Base-by-base conservation (phyloP, 345 rosid genomes). In the Eucalyptus cloeziana region DNA sequence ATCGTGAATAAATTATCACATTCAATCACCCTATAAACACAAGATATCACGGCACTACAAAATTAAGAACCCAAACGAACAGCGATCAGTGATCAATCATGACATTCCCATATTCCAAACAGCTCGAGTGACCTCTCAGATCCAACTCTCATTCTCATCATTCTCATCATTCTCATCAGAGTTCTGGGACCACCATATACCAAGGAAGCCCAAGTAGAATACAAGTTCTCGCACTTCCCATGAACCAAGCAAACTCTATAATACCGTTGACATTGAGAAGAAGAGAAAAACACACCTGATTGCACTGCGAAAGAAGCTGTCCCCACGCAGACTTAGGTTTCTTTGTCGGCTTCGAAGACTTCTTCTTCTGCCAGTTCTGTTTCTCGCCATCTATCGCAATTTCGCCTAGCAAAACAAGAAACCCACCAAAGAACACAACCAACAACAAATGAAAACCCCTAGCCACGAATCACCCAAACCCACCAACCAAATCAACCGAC, bases 301-400 rank as follows among this genome's bases (percentile, higher is more conserved):
- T 87, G 89, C 92, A 95, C 95, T 97, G 97, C 6, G 99, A 97
- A 89, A 98, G 96, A 89, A 98, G 96, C 92, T 95, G 95, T 52
- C 94, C 99, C 99, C 99, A 98, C 27, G 97, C 96, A 90, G 90
- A 91, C 89, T 94, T 95, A 40, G 93, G 90, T 90, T 80, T 90
- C 86, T 93, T 95, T 14, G 86, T 85, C 14, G 91, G 52, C 92
- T 93, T 94, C 6, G 89, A 52, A 22, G 92, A 91, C 92, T 93
- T 94, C 92, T 93, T 94, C 64, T 81, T 50, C 91, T 93, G 93
- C 8, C 91, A 86, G 89, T 92, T 94, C 88, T 93, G 56, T 89
- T 91, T 94, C 91, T 91, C 96, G 54, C 85, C 94, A 89, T 91
- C 92, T 86, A 89, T 80, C 6, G 85, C 90, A 86, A 92, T 45